Percentiles rank a stretch among this genome's conserved stretches.
These are phyloP conservation scores for Fagus sylvatica DNA, from an alignment of 306 rosid genomes.

Conservation along the genomic window DNA sequence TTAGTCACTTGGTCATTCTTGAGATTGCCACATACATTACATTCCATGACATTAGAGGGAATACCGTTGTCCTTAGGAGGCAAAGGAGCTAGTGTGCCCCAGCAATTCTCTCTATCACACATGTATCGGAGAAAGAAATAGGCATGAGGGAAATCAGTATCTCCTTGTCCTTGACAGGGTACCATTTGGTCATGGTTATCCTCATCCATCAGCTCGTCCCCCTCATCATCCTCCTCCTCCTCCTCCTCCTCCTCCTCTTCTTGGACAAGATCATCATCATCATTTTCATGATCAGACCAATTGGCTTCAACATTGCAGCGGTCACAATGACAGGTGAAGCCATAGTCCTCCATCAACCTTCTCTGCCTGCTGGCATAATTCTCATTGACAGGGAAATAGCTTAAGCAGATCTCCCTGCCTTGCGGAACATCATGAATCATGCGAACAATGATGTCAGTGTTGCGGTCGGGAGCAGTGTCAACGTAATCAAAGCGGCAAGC, in stretches of 20 bases:
- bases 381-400: constrained; percentile 60
- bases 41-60: constrained; percentile 57
- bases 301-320: constrained; percentile 71
- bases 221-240: constrained; percentile 29
- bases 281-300: constrained; percentile 67
- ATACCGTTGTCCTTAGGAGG: constrained; percentile 48
- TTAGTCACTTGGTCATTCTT: constrained; percentile 35
- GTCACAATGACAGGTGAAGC: constrained; percentile 72
- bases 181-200: constrained; percentile 24
- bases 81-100: constrained; percentile 83
- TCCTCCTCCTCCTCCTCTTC: constrained; percentile 48
- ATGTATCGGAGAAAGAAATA: constrained; percentile 77
- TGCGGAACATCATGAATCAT: constrained; percentile 80
- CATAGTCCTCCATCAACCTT: constrained; percentile 69
- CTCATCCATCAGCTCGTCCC: constrained; percentile 26
- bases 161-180: constrained; percentile 33
- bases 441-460: constrained; percentile 63
- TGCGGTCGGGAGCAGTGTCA: constrained; percentile 36
- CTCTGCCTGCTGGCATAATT: constrained; percentile 29
- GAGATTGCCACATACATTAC: constrained; percentile 74
- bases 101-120: constrained; percentile 67
- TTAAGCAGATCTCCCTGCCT: constrained; percentile 83
- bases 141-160: constrained; percentile 72
- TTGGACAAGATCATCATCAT: constrained; percentile 33
- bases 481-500: constrained; percentile 87